These are phyloP conservation scores for Aspergillus ochraceus DNA, from an alignment of 2,329 filamentous ascomycete genomes.

Conservation along the genomic window DNA sequence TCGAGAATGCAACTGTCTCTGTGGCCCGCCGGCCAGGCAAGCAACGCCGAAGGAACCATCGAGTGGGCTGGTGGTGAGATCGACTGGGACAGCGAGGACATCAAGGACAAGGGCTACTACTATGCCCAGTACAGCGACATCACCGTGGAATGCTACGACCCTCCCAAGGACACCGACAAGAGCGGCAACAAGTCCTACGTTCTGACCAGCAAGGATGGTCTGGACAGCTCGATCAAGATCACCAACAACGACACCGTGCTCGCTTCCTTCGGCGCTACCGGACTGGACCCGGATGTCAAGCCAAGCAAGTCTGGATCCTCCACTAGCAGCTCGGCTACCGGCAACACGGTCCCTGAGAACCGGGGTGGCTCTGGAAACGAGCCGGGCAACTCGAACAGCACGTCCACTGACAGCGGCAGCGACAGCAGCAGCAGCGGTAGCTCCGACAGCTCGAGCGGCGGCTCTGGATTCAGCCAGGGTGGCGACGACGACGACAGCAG, in stretches of 20 bases:
- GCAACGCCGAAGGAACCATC: conserved; percentile 81
- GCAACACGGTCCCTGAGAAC: conserved; percentile 34
- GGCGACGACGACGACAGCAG: conserved; percentile 6
- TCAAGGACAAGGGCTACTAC: conserved; percentile 83
- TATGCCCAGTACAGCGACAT: conserved; percentile 78
- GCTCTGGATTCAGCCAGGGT: conserved; percentile 35
- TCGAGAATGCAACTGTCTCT: conserved; percentile 88
- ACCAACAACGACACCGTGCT: conserved; percentile 74
- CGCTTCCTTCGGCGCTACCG: conserved; percentile 77
- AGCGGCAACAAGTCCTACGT: conserved; percentile 68
- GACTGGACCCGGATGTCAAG: conserved; percentile 63
- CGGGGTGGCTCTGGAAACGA: conserved; percentile 33
- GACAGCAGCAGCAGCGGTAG: conserved; percentile 19
- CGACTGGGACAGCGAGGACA: conserved; percentile 79
- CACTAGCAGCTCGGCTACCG: conserved; percentile 13
- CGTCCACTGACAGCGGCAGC: conserved; percentile 16
- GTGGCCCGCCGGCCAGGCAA: conserved; percentile 84
- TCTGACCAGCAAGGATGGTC: conserved; percentile 64
- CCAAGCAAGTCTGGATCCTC: conserved; percentile 11
- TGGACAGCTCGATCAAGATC: conserved; percentile 76
- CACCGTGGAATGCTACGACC: conserved; percentile 81
- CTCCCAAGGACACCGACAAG: conserved; percentile 68
- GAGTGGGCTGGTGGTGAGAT: conserved; percentile 90
- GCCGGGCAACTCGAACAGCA: conserved; percentile 21
- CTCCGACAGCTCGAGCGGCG: conserved; percentile 21